phyloP scores from a whole-genome alignment of 192 early-diverging fungal genomes.

The Phlyctochytrium planicorne region DNA sequence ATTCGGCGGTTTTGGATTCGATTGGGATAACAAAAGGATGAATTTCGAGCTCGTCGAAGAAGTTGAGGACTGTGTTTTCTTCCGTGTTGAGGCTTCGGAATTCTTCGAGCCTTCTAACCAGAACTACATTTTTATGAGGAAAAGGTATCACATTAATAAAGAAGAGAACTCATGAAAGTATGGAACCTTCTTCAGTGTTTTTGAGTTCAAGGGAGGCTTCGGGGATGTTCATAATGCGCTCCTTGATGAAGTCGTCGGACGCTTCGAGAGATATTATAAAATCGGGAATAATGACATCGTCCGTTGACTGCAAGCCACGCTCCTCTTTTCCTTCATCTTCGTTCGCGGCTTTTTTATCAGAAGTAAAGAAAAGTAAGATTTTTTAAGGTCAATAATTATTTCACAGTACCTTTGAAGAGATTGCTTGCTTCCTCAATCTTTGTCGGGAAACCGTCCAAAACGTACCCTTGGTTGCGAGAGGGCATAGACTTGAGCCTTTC shows the following conservation, averaged over 20 bases:
- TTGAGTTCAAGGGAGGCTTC: conserved; percentile 51
- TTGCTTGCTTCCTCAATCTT: conserved; percentile 45
- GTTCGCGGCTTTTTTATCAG: conserved; percentile 22
- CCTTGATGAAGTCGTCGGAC: conserved; percentile 54
- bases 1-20: conserved; percentile 31
- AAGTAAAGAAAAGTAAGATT: conserved; percentile 6
- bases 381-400: not conserved
- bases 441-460: conserved; percentile 57
- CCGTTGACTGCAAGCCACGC: conserved; percentile 14
- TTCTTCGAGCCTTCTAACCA: conserved; percentile 50
- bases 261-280: conserved; percentile 53
- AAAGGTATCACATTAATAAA: too few relatives aligned
- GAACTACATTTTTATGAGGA: too few relatives aligned
- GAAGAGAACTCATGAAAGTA: conserved; percentile 8
- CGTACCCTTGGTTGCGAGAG: conserved; percentile 61
- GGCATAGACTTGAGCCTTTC: conserved; percentile 62
- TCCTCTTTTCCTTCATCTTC: conserved; percentile 61
- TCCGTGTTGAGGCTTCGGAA: conserved; percentile 53
- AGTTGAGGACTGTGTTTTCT: conserved; percentile 59
- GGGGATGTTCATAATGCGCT: conserved; percentile 55
- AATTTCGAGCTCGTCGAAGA: conserved; percentile 62
- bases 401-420: conserved; percentile 49
- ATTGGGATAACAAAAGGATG: conserved; percentile 43
- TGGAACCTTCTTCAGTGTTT: conserved; percentile 56
- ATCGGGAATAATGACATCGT: conserved; percentile 45